Base-by-base conservation (phyloP, 2,329 filamentous ascomycete genomes). In the Herpotrichia juniperi region DNA sequence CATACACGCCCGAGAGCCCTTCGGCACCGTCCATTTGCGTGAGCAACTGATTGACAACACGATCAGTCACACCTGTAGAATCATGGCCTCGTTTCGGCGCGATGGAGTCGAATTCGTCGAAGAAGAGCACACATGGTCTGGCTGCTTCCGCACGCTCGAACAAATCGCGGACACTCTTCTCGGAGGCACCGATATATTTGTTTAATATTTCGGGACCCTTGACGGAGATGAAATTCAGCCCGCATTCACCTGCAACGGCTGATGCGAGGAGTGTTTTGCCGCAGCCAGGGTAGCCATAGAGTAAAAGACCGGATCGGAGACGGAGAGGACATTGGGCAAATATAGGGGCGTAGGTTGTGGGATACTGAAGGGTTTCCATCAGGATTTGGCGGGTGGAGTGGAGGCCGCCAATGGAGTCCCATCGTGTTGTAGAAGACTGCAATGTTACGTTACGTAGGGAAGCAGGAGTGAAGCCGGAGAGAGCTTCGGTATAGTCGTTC, bases 1-100 rank as follows among this genome's bases (percentile, higher is more conserved):
- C 94, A 64, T 99, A 99, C 0, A 99, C 96, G 1, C 94, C 94
- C 0, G 88, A 92, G 4, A 99, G 78, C 0, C 94, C 96, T 74
- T 99, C 96, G 0, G 94, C 94, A 68, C 94, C 94, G 67, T 99
- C 94, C 94, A 99, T 99, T 74, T 97, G 93, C 0, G 96, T 99
- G 10, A 99, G 83, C 51, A 99, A 86, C 79, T 99, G 96, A 72
- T 99, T 99, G 63, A 99, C 94, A 0, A 99, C 96, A 31, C 96
- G 87, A 74, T 99, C 96, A 0, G 94, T 99, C n/a, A 99, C 96
- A 59, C 96, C 94, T 0, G 94, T 99, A 1, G 89, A 94, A 72
- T 99, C 96, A 70, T 99, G 94, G 0, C 94, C 94, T 76, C 94
- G 85, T 76, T 97, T 99, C 2, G 94, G 94, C 0, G 96, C 96